Evolutionary conservation across 2,329 filamentous ascomycete genomes (phyloP), one percentile per base, ranked within the genome.

Genomic region (Albophoma yamanashiensis): DNA sequence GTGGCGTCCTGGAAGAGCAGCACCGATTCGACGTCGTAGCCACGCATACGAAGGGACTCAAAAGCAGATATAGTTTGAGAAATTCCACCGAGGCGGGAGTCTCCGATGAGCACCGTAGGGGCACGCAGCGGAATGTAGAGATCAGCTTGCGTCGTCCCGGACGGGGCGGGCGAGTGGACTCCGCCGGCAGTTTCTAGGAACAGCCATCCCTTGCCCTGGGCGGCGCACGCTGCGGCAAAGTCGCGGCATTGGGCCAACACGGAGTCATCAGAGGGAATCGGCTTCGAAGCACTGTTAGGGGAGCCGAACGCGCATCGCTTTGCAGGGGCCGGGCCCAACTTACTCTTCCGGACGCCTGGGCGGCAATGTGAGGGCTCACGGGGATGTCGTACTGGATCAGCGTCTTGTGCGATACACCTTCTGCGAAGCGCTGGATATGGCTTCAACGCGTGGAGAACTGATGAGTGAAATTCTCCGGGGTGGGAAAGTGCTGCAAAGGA

Each of bases 181-280:
- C 91, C 91, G 0, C 90, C 91, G 1, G 91, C 90, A 1, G 91
- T 94, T 70, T 95, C 91, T 55, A 94, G 77, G 55, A 95, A 80
- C 1, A 89, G 75, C 72, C 87, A 84, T n/a, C 82, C 82, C 55
- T 75, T 70, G 5, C 74, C 73, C 2, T 66, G 65, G 25, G 69
- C 66, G 4, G 80, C 77, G 59, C 76, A 77, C n/a, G 73, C 65
- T 8, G 71, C 69, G 1, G 81, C 75, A 59, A 78, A 74, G 1
- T 74, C 68, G 42, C 64, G 61, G 50, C 65, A 66, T 47, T 75
- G 73, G 2, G 72, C 67, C 5, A 86, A 68, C 1, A 88, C 75
- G 1, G 76, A 71, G 15, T 78, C 71, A 62, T 85, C 78, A 1
- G 83, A 77, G 1, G 78, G 77, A 1, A 79, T 75, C 11, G 75